phyloP scores from a whole-genome alignment of 2,329 filamentous ascomycete species.

The Diaporthe caulivora region DNA sequence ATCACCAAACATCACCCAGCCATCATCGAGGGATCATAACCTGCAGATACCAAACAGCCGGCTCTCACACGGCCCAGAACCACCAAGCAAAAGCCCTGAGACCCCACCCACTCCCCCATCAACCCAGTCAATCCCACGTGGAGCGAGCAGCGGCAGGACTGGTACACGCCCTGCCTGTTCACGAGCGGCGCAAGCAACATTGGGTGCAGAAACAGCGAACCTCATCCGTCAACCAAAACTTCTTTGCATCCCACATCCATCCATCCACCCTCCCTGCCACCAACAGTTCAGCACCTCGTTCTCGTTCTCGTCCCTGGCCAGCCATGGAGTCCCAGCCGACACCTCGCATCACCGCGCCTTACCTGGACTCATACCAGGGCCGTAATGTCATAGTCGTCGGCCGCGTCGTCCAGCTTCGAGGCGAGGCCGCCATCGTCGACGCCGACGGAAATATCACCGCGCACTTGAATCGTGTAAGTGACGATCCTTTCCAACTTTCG shows the following conservation, averaged over 20 bases:
- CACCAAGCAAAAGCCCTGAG: neutral
- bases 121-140: constrained; percentile 4
- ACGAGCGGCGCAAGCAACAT: too few relatives aligned
- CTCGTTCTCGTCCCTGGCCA: constrained; percentile 37
- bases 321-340: constrained; percentile 78
- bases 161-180: neutral
- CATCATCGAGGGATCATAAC: neutral
- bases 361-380: constrained; percentile 81
- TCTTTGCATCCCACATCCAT: neutral
- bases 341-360: constrained; percentile 84
- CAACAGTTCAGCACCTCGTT: neutral
- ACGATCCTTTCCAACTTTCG: constrained; percentile 6
- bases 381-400: constrained; percentile 87
- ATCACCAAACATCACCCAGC: neutral
- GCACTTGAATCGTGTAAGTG: constrained; percentile 70
- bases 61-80: constrained; percentile 19
- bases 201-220: too few relatives aligned
- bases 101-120: neutral
- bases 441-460: constrained; percentile 82
- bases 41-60: neutral
- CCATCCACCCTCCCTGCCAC: neutral
- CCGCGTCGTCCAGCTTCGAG: constrained; percentile 84
- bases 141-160: neutral
- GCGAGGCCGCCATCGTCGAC: constrained; percentile 84
- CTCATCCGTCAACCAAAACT: too few relatives aligned